These are phyloP conservation scores for Marchantia paleacea DNA, from an alignment of 225 moss, liverwort and hornwort genomes.

Conservation along the genomic window DNA sequence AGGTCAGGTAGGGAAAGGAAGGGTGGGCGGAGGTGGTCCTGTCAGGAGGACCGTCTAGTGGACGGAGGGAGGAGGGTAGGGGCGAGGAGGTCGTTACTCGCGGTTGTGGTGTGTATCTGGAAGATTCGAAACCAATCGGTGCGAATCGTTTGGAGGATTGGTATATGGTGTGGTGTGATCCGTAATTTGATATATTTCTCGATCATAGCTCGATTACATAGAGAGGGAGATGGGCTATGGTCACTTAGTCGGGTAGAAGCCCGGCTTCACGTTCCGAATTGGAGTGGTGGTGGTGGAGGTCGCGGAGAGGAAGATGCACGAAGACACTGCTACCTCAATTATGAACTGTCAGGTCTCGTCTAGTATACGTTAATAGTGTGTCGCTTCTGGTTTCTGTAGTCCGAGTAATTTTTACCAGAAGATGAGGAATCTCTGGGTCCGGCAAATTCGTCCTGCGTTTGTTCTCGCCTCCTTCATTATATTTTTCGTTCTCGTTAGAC, in stretches of 20 bases:
- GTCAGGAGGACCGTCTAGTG: too few species aligned
- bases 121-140: neutral
- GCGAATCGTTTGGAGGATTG: neutral
- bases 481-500: conserved; percentile 50
- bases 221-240: neutral
- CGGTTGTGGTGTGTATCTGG: neutral
- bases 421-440: conserved; percentile 42
- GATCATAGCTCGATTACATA: neutral
- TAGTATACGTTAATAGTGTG: neutral
- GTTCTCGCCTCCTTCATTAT: conserved; percentile 49
- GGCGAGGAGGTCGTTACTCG: neutral
- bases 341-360: neutral
- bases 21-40: too few species aligned
- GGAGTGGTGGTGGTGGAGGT: neutral
- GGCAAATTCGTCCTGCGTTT: conserved; percentile 40
- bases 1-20: too few species aligned
- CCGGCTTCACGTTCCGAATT: neutral
- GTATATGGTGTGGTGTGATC: neutral
- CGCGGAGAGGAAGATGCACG: neutral
- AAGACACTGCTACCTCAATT: neutral
- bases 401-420: neutral
- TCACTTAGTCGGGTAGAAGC: neutral
- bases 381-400: neutral
- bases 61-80: neutral
- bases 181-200: neutral